Evolutionary conservation across 129 eudicot species (phyloP), one percentile per base, ranked within the genome.

Genomic region (Pulicaria dysenterica): DNA sequence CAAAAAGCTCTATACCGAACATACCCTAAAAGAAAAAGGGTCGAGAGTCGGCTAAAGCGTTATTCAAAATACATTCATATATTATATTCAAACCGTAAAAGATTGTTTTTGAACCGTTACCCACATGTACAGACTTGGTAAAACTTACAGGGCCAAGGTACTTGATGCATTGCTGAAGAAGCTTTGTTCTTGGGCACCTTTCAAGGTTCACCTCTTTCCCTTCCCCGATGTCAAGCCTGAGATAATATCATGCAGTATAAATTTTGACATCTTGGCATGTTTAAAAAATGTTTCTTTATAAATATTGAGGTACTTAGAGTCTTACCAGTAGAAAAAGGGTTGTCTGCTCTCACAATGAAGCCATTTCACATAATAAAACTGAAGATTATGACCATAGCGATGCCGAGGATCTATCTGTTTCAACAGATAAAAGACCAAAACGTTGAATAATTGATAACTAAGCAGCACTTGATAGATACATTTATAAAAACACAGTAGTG

Each of bases 301-400:
- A 0, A 14, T 51, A 13, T 77, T 40, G 34, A 10, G 44, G 51
- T 37, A 8, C 7, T 14, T 57, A n/a, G n/a, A 76, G 67, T 60
- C 80, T 76, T 86, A 92, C 98, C 98, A 92, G 40, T 92, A 92
- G 80, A 92, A 92, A 80, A 92, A 92, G 10, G 98, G 98, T 36
- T 92, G 91, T 77, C 74, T 85, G 70, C 98, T 87, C 71, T 83
- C 83, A 68, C 91, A 85, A 1, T 83, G 84, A 58, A 92, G 95
- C 98, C 98, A 92, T 37, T 74, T 83, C 48, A 47, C 72, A 39
- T 92, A 92, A 68, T 92, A 89, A 77, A 89, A 89, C 15, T 89
- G 96, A 47, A 92, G 96, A 76, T 89, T 89, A 64, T 92, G 98
- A 56, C 96, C 98, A 76, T 92, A 92, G n/a, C 98, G 95, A 67